Evolutionary conservation across 2,329 filamentous ascomycete genomes (phyloP), one percentile per base, ranked within the genome.

Genomic region (Penicillium verrucosum): DNA sequence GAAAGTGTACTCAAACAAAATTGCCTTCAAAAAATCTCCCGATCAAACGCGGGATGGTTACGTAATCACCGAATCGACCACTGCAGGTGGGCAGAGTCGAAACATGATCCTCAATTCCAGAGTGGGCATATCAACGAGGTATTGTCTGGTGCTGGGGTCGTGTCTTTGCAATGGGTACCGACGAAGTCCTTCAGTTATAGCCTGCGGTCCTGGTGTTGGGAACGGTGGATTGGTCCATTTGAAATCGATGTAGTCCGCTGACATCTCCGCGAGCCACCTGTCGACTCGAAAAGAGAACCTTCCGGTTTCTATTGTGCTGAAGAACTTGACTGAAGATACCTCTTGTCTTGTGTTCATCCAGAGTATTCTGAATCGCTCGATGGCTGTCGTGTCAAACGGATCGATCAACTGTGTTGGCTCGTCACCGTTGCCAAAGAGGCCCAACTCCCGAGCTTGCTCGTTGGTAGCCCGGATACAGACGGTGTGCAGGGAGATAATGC

Each of bases 11-110:
- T 47, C 49, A 44, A 57, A 41, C 58, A 51, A 58, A 56, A 46
- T 60, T 30, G 48, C 46, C 50, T 32, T 50, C 53, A 54, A 60
- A 63, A 64, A 65, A 64, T 60, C 51, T 54, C 53, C 57, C 45
- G 51, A 54, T 40, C 30, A 40, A 32, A 41, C 36, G 27, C 29
- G 42, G 54, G 45, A 37, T 53, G 21, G 37, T 54, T 55, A 55
- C 5, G 38, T 55, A 43, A 55, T 50, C 52, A 51, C 34, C 5
- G 16, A 10, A 12, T 50, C 37, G 37, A 50, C 36, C 18, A 11
- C 37, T 27, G 16, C 27, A 49, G 51, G 45, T 16, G 52, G 52
- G 45, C 52, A 54, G 21, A 54, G 44, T 50, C 52, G 52, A 54
- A 54, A 54, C 52, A 54, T 50, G 45, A 54, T 42, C 12, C 45